Evolutionary conservation across 2,329 filamentous ascomycete species (phyloP).

Genomic region (Ophiocordyceps unilateralis): DNA sequence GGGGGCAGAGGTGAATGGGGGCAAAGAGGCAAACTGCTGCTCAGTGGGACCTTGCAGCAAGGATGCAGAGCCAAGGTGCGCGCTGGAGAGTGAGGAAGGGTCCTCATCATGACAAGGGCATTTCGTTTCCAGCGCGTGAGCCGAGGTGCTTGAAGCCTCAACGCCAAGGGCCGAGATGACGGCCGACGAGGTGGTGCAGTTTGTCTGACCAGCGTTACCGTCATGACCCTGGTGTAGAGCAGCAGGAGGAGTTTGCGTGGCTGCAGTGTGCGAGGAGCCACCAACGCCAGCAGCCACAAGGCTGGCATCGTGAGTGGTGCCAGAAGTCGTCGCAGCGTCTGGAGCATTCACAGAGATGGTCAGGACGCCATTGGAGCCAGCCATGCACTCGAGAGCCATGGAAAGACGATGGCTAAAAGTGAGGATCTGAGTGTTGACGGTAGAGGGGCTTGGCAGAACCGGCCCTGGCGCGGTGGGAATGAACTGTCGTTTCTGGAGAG

Average conservation of each 20-base stretch:
- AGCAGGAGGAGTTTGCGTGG: neutral
- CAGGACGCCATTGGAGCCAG: constrained; percentile 15
- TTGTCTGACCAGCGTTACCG: neutral
- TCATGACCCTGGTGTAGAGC: neutral
- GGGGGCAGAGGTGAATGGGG: neutral
- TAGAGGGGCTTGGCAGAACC: constrained; percentile 1
- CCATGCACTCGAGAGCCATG: constrained; percentile 11
- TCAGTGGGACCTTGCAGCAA: neutral
- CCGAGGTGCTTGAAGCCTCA: neutral
- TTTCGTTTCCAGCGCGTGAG: neutral
- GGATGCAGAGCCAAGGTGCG: neutral
- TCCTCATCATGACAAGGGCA: neutral
- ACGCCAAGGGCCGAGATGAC: neutral
- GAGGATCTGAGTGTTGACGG: constrained; percentile 1
- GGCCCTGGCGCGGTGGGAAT: constrained; percentile 1
- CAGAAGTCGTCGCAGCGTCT: constrained; percentile 1
- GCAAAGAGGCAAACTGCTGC: neutral
- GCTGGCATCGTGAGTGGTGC: neutral
- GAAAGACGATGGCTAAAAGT: constrained; percentile 8
- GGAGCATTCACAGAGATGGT: constrained; percentile 10
- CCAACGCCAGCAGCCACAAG: neutral
- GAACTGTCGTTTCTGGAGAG: constrained; percentile 3
- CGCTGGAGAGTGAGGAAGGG: neutral
- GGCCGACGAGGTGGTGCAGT: neutral
- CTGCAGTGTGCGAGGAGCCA: neutral